Conservation (phyloP, 2,329 filamentous ascomycete species). For the Venturia aucupariae region DNA sequence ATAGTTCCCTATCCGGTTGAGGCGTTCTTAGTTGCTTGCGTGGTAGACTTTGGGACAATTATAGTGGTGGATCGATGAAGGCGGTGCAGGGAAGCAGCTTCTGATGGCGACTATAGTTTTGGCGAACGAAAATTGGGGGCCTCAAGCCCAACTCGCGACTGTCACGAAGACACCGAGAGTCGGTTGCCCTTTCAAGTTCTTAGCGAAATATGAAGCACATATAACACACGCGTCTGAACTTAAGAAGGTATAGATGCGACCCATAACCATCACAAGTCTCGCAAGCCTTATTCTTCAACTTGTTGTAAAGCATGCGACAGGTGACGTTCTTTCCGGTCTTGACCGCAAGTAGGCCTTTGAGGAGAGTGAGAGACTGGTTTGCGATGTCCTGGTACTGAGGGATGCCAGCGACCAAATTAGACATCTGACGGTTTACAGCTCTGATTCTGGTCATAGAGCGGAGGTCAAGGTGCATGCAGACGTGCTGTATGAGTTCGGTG, state of each 20-base stretch:
- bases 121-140: background rate
- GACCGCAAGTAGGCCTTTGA: background rate
- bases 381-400: background rate
- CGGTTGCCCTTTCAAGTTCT: background rate
- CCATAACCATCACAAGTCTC: background rate
- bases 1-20: background rate
- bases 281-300: background rate
- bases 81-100: background rate
- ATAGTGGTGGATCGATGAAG: background rate
- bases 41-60: background rate
- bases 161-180: too few relatives aligned
- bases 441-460: background rate
- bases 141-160: background rate
- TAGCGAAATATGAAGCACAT: constrained; percentile 1
- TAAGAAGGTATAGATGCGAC: background rate
- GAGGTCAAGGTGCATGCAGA: constrained; percentile 4
- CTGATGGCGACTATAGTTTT: background rate
- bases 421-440: constrained; percentile 1
- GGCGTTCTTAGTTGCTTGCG: background rate
- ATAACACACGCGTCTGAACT: background rate
- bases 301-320: background rate
- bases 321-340: background rate
- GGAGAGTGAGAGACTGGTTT: background rate
- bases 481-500: background rate
- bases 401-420: background rate